Evolutionary conservation across 2,329 filamentous ascomycete genomes (phyloP).

Genomic region (Aspergillus sp.): DNA sequence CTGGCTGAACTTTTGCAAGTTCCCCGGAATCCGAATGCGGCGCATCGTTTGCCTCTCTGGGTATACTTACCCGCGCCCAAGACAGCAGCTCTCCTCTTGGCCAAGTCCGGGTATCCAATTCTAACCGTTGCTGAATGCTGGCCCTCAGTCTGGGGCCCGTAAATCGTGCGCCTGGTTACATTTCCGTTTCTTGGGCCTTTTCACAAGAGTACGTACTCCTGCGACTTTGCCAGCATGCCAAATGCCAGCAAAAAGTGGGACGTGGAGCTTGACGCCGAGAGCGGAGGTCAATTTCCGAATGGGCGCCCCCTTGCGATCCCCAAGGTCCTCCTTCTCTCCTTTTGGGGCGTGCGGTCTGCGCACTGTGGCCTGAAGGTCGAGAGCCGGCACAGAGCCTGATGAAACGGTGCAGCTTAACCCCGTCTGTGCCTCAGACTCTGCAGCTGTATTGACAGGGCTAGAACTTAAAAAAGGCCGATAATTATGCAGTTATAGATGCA

Average conservation of each 20-base stretch:
- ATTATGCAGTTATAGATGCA: slow-evolving; percentile 6
- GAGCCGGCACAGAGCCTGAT: neutral
- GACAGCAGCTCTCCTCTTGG: neutral
- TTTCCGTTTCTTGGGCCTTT: neutral
- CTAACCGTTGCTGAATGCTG: neutral
- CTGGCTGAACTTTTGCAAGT: neutral
- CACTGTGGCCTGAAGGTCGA: neutral
- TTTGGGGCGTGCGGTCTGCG: neutral
- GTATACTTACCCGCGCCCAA: neutral
- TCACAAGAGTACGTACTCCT: neutral
- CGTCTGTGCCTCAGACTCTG: neutral
- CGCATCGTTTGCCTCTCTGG: neutral
- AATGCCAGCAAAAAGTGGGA: neutral
- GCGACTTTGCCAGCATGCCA: neutral
- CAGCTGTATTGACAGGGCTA: neutral
- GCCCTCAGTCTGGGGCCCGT: neutral
- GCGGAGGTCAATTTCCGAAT: slow-evolving; percentile 22
- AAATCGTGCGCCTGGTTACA: neutral
- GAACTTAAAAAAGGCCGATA: slow-evolving; percentile 7
- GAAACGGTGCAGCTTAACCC: slow-evolving; percentile 15
- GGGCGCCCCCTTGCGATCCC: slow-evolving; percentile 1
- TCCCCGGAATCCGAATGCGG: neutral
- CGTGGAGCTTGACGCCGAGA: slow-evolving; percentile 15
- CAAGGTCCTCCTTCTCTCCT: slow-evolving; percentile 7
- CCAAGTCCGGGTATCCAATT: neutral